phyloP scores from a whole-genome alignment of 2,329 filamentous ascomycete species.

The Colletotrichum theobromicola region DNA sequence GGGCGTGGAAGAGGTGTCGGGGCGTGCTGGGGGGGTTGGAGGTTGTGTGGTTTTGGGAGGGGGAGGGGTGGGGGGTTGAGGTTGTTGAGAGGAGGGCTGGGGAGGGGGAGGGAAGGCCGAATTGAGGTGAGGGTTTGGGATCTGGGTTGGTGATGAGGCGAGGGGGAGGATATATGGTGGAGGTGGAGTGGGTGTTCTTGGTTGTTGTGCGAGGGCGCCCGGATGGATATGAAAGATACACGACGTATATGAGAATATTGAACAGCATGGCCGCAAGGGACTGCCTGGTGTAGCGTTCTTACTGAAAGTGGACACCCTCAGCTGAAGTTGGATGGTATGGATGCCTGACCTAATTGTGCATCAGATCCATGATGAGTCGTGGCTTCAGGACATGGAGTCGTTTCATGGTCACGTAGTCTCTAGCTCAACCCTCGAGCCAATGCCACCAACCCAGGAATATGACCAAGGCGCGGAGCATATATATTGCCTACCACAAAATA shows the following conservation, averaged over 20 bases:
- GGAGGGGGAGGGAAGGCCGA: not conserved
- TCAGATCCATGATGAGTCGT: fast-evolving
- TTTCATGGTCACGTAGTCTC: not conserved
- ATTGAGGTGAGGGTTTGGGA: too few species aligned
- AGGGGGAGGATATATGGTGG: too few species aligned
- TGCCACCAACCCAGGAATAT: fast-evolving
- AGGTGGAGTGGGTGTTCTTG: too few species aligned
- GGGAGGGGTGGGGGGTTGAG: not conserved
- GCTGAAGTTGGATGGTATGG: not conserved
- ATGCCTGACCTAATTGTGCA: fast-evolving
- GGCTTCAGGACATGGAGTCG: fast-evolving
- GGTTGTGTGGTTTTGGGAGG: conserved; percentile 23
- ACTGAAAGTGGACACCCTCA: not conserved
- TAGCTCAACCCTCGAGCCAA: not conserved
- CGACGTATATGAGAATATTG: not conserved
- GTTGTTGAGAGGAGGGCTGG: not conserved
- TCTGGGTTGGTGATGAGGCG: too few species aligned
- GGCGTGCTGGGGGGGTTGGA: conserved; percentile 34
- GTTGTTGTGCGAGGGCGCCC: not conserved
- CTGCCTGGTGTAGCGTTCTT: not conserved
- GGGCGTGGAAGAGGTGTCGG: conserved; percentile 28
- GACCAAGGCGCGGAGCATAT: fast-evolving
- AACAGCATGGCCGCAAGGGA: not conserved
- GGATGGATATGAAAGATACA: not conserved
- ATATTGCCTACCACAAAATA: not conserved